These are phyloP conservation scores for Dactylellina leptospora DNA, from an alignment of 2,329 filamentous ascomycete genomes.

Conservation along the genomic window DNA sequence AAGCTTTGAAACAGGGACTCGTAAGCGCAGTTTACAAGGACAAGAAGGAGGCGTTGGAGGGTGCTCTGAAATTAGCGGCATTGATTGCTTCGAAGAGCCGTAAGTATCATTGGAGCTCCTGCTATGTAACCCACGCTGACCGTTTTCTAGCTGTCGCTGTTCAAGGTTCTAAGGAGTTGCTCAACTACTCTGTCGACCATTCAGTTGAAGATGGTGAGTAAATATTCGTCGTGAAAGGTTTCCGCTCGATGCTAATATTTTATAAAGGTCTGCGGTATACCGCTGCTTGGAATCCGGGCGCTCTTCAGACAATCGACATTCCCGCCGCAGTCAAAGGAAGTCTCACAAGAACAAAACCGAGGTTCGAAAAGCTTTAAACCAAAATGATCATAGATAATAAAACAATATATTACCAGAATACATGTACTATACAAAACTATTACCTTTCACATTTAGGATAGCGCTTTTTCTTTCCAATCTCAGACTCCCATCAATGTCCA, in stretches of 20 bases:
- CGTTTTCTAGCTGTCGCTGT: constrained; percentile 72
- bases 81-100: constrained; percentile 80
- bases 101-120: constrained; percentile 11
- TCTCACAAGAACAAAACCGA: constrained; percentile 79
- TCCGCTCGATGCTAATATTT: constrained; percentile 1
- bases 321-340: constrained; percentile 77
- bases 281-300: constrained; percentile 83
- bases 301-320: constrained; percentile 82
- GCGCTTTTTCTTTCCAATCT: not conserved
- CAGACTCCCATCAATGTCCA: too few species aligned
- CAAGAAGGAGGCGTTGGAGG: constrained; percentile 71
- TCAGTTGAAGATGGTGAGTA: constrained; percentile 76
- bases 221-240: not conserved
- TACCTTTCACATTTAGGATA: not conserved
- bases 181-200: constrained; percentile 84
- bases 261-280: constrained; percentile 77
- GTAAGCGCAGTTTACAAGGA: constrained; percentile 72
- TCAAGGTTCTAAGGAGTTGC: constrained; percentile 83
- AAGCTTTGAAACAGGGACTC: constrained; percentile 75
- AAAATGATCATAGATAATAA: not conserved
- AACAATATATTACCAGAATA: not conserved
- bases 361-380: constrained; percentile 80
- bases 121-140: not conserved
- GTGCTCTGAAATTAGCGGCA: constrained; percentile 71
- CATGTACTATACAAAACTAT: constrained; percentile 23